A percentile compares a stretch with the other conserved stretches of the same genome.
Evolutionary conservation across 2,329 filamentous ascomycete species (phyloP).

Genomic region (Colletotrichum higginsianum): DNA sequence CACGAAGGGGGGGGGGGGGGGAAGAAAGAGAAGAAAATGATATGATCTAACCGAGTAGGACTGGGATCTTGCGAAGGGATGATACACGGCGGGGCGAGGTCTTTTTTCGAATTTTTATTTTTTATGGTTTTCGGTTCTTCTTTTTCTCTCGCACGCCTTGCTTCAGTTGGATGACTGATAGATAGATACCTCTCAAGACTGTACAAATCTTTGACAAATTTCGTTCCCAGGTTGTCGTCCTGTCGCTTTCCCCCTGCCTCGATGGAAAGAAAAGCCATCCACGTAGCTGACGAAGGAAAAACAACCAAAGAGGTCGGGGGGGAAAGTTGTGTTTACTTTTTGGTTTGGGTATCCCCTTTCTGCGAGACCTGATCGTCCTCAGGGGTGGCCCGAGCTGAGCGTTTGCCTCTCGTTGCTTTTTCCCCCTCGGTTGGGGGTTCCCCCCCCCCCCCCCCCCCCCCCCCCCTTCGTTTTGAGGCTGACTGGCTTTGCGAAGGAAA

Average conservation of each 20-base stretch:
- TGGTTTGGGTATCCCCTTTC: not conserved
- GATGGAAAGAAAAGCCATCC: not conserved
- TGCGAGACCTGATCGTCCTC: constrained; percentile 16
- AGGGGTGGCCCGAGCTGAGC: not conserved
- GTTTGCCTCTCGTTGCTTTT: constrained; percentile 35
- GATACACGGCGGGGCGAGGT: constrained; percentile 16
- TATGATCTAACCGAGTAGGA: not conserved
- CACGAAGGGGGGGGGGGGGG: not conserved
- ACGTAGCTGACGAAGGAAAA: not conserved
- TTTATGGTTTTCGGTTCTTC: not conserved
- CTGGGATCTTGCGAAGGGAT: constrained; percentile 38
- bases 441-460: too few relatives aligned
- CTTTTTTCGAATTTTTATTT: not conserved
- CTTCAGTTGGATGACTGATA: constrained; percentile 30
- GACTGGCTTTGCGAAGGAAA: constrained; percentile 9
- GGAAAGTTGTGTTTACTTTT: constrained; percentile 19
- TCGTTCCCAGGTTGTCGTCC: too few relatives aligned
- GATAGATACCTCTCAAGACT: constrained; percentile 33
- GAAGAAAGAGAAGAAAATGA: not conserved
- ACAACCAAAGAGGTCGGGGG: not conserved
- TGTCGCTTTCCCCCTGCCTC: not conserved
- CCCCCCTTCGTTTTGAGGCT: constrained; percentile 29
- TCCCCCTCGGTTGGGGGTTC: too few relatives aligned
- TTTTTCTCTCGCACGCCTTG: constrained; percentile 3
- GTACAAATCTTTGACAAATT: not conserved